These are phyloP conservation scores for Wickerhamiella allomyrinae DNA, from an alignment of 805 yeast species.

Conservation along the genomic window DNA sequence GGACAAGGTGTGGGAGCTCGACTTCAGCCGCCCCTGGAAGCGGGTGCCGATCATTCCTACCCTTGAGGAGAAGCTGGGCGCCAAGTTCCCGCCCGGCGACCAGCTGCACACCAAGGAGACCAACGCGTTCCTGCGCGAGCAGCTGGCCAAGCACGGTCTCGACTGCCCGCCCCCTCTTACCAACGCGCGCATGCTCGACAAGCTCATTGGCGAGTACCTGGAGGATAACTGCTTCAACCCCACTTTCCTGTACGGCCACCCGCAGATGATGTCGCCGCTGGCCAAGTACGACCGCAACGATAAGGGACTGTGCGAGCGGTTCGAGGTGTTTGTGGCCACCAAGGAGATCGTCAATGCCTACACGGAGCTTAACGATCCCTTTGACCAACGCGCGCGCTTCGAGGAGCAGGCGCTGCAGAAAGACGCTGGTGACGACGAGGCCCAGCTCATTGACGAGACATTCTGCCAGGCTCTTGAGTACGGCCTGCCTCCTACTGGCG, in stretches of 20 bases:
- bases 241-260: constrained; percentile 95
- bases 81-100: constrained; percentile 91
- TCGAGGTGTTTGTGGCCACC: constrained; percentile 96
- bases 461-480: constrained; percentile 96
- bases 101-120: constrained; percentile 89
- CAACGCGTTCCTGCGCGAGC: constrained; percentile 70
- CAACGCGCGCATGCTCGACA: constrained; percentile 97
- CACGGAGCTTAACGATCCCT: constrained; percentile 97
- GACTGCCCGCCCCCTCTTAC: constrained; percentile 89
- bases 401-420: constrained; percentile 99
- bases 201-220: constrained; percentile 80
- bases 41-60: constrained; percentile 95
- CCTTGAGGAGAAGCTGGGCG: constrained; percentile 71
- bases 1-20: constrained; percentile 46
- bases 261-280: constrained; percentile 98
- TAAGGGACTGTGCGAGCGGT: constrained; percentile 95
- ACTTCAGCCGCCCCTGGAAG: constrained; percentile 96
- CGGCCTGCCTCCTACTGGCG: constrained; percentile 98
- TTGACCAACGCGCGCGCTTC: constrained; percentile 92
- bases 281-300: constrained; percentile 88
- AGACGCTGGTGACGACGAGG: constrained; percentile 98
- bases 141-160: constrained; percentile 63
- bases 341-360: constrained; percentile 97
- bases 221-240: constrained; percentile 94
- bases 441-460: constrained; percentile 88